phyloP scores from a whole-genome alignment of 2,329 filamentous ascomycete genomes.

The Paecilomyces variotii region DNA sequence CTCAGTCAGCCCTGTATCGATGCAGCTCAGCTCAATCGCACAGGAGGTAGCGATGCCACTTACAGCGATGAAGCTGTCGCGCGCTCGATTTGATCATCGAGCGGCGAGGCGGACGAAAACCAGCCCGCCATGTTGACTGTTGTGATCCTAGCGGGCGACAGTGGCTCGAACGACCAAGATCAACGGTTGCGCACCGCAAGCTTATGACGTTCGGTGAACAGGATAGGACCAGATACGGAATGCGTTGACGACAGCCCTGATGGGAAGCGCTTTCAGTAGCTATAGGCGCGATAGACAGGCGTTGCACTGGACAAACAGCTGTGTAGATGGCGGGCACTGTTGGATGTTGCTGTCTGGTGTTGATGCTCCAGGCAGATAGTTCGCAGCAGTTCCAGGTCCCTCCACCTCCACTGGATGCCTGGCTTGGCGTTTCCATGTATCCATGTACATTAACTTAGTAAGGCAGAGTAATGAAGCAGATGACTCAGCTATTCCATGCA shows the following conservation, averaged over 20 bases:
- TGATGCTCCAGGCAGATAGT: neutral
- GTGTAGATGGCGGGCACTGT: neutral
- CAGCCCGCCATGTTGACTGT: slow-evolving; percentile 79
- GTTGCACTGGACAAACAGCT: neutral
- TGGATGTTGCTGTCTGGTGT: neutral
- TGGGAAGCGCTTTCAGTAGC: neutral
- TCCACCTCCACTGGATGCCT: neutral
- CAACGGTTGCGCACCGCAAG: neutral
- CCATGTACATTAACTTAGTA: too few relatives aligned
- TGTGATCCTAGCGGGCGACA: neutral
- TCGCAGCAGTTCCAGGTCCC: neutral
- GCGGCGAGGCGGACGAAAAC: slow-evolving; percentile 85
- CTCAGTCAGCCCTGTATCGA: neutral
- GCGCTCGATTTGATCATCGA: slow-evolving; percentile 95
- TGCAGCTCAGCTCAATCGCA: slow-evolving; percentile 8
- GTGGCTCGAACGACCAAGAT: neutral
- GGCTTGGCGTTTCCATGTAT: neutral
- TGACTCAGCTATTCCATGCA: slow-evolving; percentile 1
- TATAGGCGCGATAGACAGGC: neutral
- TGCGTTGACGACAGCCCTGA: neutral
- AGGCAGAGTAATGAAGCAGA: neutral
- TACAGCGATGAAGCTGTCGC: slow-evolving; percentile 92
- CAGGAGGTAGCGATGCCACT: slow-evolving; percentile 22
- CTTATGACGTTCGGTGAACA: neutral
- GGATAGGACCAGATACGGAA: neutral